Evolutionary conservation across 148 eudicot species (phyloP).

Genomic region (Dianthus caryophyllus): DNA sequence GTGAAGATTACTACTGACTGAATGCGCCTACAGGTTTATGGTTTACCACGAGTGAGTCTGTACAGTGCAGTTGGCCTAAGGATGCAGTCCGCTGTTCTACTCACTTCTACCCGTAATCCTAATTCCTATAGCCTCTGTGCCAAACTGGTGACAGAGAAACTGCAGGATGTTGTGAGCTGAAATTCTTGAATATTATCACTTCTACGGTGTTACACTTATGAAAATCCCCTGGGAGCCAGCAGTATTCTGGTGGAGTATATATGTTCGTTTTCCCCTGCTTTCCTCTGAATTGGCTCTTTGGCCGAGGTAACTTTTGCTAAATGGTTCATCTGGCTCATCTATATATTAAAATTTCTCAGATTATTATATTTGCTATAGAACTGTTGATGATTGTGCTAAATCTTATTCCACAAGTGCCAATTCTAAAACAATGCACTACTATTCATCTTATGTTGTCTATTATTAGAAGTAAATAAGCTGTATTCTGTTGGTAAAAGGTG

Average conservation of each 20-base stretch:
- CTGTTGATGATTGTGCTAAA: constrained; percentile 94
- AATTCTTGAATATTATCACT: constrained; percentile 75
- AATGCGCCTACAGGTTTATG: constrained; percentile 3
- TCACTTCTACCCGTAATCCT: no score
- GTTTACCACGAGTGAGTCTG: constrained; percentile 61
- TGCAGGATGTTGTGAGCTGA: constrained; percentile 45
- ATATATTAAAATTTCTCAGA: not conserved
- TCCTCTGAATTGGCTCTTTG: constrained; percentile 55
- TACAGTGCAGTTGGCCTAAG: constrained; percentile 87
- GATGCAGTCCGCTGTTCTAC: constrained; percentile 81
- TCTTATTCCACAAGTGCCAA: constrained; percentile 70
- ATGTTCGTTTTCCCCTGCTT: not conserved
- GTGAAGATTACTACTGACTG: constrained; percentile 52
- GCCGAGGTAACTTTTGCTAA: constrained; percentile 60
- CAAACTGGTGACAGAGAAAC: constrained; percentile 95
- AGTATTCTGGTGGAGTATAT: not conserved
- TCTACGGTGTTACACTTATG: constrained; percentile 69
- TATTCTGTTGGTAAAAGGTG: not conserved
- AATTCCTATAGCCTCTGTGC: constrained; percentile 65
- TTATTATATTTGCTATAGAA: constrained; percentile 41
- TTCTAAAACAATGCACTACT: not conserved
- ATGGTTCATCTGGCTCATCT: not conserved
- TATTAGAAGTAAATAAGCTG: not conserved
- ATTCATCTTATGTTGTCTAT: not conserved
- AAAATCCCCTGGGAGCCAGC: constrained; percentile 92